Evolutionary conservation across 371 early-diverging fungal species (phyloP).

Genomic region (Mucor saturninus): DNA sequence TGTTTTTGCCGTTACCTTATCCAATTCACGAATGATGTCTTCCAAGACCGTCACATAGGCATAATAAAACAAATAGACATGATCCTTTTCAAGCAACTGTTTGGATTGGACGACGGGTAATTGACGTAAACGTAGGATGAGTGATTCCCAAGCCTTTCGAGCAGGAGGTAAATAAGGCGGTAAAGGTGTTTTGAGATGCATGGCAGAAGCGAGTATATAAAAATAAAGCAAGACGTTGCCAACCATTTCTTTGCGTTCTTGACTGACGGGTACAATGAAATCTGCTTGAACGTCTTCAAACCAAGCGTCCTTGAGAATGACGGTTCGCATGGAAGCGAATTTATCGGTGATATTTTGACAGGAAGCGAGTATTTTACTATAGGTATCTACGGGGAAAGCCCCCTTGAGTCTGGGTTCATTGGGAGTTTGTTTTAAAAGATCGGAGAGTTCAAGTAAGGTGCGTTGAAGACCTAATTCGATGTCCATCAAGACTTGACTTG

Average conservation of each 20-base stretch:
- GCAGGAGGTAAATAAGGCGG: conserved; percentile 83
- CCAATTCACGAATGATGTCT: conserved; percentile 78
- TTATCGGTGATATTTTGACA: conserved; percentile 81
- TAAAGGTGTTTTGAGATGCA: conserved; percentile 81
- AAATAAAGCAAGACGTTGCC: conserved; percentile 78
- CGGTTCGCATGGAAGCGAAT: conserved; percentile 71
- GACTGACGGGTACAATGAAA: conserved; percentile 61
- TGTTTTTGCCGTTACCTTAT: conserved; percentile 27
- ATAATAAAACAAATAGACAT: conserved; percentile 74
- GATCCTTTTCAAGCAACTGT: conserved; percentile 34
- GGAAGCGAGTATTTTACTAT: conserved; percentile 66
- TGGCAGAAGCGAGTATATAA: conserved; percentile 79
- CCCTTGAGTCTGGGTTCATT: conserved; percentile 89
- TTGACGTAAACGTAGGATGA: conserved; percentile 55
- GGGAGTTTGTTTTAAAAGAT: conserved; percentile 68
- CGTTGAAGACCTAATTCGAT: conserved; percentile 74
- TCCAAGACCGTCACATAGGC: conserved; percentile 80
- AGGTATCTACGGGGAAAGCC: conserved; percentile 72
- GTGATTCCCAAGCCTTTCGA: conserved; percentile 47
- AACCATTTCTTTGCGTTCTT: conserved; percentile 70
- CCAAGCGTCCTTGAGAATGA: conserved; percentile 69
- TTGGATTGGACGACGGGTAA: conserved; percentile 61
- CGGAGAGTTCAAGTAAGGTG: conserved; percentile 63
- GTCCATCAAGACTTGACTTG: conserved; percentile 61
- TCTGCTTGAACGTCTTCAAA: conserved; percentile 56